Conservation (phyloP, 2,329 filamentous ascomycete genomes). For the Ambrosiella cleistominuta region DNA sequence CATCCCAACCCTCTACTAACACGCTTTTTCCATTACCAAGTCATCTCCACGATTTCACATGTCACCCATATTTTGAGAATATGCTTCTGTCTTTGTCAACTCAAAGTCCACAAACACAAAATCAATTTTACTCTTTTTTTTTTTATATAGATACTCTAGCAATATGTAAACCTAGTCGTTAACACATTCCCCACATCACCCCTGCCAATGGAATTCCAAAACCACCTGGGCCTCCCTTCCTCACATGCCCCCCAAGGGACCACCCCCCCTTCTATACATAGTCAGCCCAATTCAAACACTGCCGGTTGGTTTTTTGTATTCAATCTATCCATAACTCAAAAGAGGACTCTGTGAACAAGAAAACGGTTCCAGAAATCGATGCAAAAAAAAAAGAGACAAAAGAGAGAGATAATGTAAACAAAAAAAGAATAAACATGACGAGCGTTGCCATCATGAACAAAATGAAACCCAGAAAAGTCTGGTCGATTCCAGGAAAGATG, state of each 20-base stretch:
- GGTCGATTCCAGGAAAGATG: too few species aligned
- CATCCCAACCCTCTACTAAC: background rate
- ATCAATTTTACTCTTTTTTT: constrained; percentile 1
- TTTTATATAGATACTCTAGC: background rate
- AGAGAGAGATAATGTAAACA: too few species aligned
- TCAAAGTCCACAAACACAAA: background rate
- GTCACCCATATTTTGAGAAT: background rate
- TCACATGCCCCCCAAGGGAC: background rate
- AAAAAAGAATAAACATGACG: too few species aligned
- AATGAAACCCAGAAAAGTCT: too few species aligned
- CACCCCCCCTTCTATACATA: background rate
- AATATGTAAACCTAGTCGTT: background rate
- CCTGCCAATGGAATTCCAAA: background rate
- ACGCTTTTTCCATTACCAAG: background rate
- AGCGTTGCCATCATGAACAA: too few species aligned
- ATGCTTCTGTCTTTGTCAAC: too few species aligned
- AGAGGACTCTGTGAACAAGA: too few species aligned
- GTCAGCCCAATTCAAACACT: background rate
- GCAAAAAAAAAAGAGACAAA: too few species aligned
- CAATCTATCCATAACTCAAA: too few species aligned
- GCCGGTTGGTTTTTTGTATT: background rate
- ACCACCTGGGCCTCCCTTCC: background rate
- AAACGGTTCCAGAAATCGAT: too few species aligned
- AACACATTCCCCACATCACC: background rate
- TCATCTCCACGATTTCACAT: background rate